Percentiles rank a stretch among this genome's conserved stretches.
These are phyloP conservation scores for Claviceps sp. DNA, from an alignment of 2,329 filamentous ascomycete genomes.

Conservation along the genomic window DNA sequence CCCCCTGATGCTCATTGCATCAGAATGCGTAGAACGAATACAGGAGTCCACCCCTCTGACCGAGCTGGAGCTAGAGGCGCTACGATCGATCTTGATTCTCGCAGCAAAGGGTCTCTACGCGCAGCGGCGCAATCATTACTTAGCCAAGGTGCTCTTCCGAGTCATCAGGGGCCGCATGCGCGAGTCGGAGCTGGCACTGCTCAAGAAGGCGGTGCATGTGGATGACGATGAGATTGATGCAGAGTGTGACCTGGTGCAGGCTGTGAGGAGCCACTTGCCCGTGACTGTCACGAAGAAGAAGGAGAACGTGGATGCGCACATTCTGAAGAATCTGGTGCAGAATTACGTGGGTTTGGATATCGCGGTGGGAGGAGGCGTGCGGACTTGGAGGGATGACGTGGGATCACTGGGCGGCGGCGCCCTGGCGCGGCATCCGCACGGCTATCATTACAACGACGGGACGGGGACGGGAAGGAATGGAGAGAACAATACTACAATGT, in stretches of 20 bases:
- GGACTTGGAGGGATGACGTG: not conserved
- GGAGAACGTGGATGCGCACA: conserved; percentile 13
- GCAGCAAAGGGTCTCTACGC: conserved; percentile 17
- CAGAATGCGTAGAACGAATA: conserved; percentile 15
- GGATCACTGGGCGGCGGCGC: not conserved
- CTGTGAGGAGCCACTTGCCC: conserved; percentile 18
- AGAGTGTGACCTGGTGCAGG: conserved; percentile 11
- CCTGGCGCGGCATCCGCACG: no score
- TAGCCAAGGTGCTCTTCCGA: conserved; percentile 19
- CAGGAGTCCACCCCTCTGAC: conserved; percentile 1
- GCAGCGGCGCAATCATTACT: conserved; percentile 12
- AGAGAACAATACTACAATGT: no score
- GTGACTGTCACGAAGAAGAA: conserved; percentile 16
- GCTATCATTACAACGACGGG: no score
- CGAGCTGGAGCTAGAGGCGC: conserved; percentile 11
- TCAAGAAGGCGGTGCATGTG: conserved; percentile 8
- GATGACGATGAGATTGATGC: conserved; percentile 10
- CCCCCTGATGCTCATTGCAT: conserved; percentile 14
- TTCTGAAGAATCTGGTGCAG: conserved; percentile 13
- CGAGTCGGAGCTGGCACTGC: conserved; percentile 10
- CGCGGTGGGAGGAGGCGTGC: not conserved
- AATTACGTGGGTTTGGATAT: conserved; percentile 6
- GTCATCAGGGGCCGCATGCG: conserved; percentile 22
- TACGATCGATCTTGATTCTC: conserved; percentile 22
- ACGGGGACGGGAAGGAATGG: no score